Base-by-base conservation (phyloP, 495 filamentous ascomycete species). In the Podospora didyma region DNA sequence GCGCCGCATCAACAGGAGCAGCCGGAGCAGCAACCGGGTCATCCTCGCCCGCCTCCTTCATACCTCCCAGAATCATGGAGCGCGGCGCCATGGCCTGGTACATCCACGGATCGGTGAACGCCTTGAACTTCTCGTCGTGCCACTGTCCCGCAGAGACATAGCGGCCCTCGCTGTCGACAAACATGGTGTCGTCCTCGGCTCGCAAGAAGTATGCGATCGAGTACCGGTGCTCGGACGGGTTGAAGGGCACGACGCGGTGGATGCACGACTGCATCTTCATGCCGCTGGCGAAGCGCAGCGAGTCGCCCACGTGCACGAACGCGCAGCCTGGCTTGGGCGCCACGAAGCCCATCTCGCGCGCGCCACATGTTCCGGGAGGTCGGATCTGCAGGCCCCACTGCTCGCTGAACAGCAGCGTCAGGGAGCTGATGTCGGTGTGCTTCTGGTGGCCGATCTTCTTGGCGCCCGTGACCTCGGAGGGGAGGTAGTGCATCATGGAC, bases 121-220 rank as follows among this genome's bases (percentile, higher is more conserved):
- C 70, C 66, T 77, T 77, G 72, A 79, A 83, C 72, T 82, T 83
- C 69, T 79, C 69, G 66, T 81, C 76, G 58, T 83, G 79, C 80
- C 80, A 83, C 57, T 80, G 68, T 59, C 70, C 68, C 49, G 80
- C 77, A 17, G 76, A 76, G 26, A 78, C 66, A 53, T 67, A 64
- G 24, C 75, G 67, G 26, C 79, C 78, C 65, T 78, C 74, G 59
- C 69, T 73, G 62, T 81, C 79, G 57, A 69, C 66, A 68, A 80
- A 81, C 68, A 73, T 68, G 60, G 71, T 72, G 55, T 76, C 78
- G 63, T 81, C 73, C 68, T 81, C 76, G 45, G 79, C 72, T 11
- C 80, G 72, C 49, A 82, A 71, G 72, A 83, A 82, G 66, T 83
- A 83, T 14, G 80, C 79, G 63, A 81, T 76, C n/a, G 72, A 77